Base-by-base conservation (phyloP, 345 rosid species). In the Populus simonii region DNA sequence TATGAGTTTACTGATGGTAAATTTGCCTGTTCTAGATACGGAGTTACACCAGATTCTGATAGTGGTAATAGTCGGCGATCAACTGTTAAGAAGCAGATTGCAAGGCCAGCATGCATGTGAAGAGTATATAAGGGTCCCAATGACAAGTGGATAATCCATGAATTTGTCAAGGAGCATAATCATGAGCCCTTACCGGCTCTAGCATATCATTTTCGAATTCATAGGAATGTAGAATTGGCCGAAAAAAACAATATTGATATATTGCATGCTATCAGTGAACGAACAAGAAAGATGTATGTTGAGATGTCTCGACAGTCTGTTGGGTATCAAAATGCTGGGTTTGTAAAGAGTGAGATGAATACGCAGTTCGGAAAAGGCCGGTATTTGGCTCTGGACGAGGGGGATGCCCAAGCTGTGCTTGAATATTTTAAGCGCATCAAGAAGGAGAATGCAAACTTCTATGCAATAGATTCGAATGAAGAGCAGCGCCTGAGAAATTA, bases 31-130 rank as follows among this genome's bases (percentile, higher is more conserved):
- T 84, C 87, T 8, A 79, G 87, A 73, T 84, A 82, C 71, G 87
- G 87, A 59, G 59, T 82, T 70, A 79, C 83, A 1, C 87, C 84
- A 66, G 85, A 84, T 62, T 84, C 85, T 20, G 87, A 81, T 45
- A 63, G 81, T 59, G 79, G 84, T 27, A 84, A 68, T 71, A 77
- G 85, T 73, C 75, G 85, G 29, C 81, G 85, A 67, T 81, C 87
- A 22, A 72, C 79, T 70, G 83, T 81, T 70, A 84, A 76, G 76
- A 84, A 84, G 51, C 81, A 83, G 85, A 84, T 59, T 84, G 87
- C 75, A 84, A 81, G 68, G 87, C 87, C 22, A 84, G 87, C 69
- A 84, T 84, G 87, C 87, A 84, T 70, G 85, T 84, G 66, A 84
- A 84, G 74, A 81, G 87, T 66, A 29, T 66, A 29, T 29, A 81